Conservation (phyloP, 768 basidiomycete genomes). For the Podaxis pistillaris region DNA sequence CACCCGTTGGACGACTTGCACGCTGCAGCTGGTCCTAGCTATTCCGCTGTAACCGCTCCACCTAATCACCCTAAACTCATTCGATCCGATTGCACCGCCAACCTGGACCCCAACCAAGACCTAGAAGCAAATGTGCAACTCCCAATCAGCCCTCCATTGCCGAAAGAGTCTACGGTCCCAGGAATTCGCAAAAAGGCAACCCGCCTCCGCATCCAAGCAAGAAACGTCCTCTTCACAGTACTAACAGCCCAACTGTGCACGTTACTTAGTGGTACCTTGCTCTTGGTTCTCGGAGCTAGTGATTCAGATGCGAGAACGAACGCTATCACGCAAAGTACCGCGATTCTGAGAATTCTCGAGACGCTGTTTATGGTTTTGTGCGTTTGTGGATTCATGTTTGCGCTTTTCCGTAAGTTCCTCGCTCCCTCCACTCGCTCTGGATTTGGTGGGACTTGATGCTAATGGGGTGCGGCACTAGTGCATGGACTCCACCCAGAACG, state of each 20-base stretch:
- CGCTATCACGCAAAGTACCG: not conserved
- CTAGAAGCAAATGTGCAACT: not conserved
- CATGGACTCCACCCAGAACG: not conserved
- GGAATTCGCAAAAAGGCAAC: not conserved
- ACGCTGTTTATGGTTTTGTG: not conserved
- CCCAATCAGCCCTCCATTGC: not conserved
- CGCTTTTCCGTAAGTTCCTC: conserved; percentile 6
- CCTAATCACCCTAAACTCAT: not conserved
- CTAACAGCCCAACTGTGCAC: not conserved
- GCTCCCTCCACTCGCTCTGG: not conserved
- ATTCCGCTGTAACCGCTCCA: not conserved
- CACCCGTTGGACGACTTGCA: not conserved
- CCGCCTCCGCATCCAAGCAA: not conserved
- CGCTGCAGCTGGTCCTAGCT: not conserved
- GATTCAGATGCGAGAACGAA: not conserved
- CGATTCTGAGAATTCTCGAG: conserved; percentile 1
- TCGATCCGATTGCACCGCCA: not conserved
- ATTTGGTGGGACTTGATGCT: not conserved
- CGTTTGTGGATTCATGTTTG: conserved; percentile 4
- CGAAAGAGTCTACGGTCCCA: not conserved
- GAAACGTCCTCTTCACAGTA: not conserved
- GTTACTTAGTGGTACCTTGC: not conserved
- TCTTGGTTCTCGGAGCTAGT: not conserved
- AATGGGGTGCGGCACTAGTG: not conserved
- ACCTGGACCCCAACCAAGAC: not conserved